phyloP scores from a whole-genome alignment of 345 rosid species.

The Stellera chamaejasme region DNA sequence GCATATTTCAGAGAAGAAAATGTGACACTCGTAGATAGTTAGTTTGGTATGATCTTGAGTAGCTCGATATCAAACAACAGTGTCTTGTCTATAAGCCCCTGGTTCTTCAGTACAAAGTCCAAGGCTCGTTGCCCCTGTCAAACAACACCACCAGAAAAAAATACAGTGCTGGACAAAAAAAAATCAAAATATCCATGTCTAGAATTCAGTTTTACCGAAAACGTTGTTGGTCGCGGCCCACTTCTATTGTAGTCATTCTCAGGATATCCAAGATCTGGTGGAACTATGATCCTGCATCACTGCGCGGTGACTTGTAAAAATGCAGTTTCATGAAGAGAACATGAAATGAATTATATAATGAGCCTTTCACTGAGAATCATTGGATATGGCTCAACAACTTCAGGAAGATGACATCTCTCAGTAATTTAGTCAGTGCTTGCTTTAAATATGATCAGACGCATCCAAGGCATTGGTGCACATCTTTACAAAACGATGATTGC shows the following conservation, averaged over 20 bases:
- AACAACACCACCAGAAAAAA: conserved; percentile 1
- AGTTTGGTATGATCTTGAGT: conserved; percentile 58
- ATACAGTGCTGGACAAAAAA: neutral
- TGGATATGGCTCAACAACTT: neutral
- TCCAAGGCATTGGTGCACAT: neutral
- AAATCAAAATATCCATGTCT: conserved; percentile 4
- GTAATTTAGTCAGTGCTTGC: neutral
- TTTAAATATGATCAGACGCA: neutral
- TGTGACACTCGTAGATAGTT: conserved; percentile 2
- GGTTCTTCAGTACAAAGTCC: conserved; percentile 92
- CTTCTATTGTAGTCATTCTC: conserved; percentile 78
- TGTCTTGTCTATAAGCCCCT: conserved; percentile 92
- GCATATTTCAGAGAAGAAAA: neutral
- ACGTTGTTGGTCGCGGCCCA: conserved; percentile 77
- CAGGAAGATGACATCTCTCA: neutral
- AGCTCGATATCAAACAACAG: conserved; percentile 91
- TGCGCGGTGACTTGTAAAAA: conserved; percentile 29
- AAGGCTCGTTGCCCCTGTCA: conserved; percentile 90
- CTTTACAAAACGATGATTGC: neutral
- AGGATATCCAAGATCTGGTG: conserved; percentile 94
- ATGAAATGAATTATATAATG: too few relatives aligned
- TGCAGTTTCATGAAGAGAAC: neutral
- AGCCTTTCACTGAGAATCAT: too few relatives aligned
- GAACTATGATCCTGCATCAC: conserved; percentile 88
- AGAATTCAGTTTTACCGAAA: conserved; percentile 49